Conservation (phyloP, 2,329 filamentous ascomycete species). For the Aotearoamyces nothofagi region DNA sequence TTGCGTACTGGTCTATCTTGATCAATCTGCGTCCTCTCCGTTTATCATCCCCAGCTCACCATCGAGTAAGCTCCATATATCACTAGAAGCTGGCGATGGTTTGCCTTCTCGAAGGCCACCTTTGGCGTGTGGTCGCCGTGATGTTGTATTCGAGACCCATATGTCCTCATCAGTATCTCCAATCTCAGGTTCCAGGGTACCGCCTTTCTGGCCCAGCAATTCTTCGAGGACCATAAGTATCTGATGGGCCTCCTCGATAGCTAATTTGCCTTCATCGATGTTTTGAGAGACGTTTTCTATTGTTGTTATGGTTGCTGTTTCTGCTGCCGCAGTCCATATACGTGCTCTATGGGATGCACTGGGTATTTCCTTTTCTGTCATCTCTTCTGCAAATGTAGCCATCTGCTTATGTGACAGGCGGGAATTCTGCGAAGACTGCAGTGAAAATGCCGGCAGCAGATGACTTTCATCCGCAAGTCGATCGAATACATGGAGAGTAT, state of each 20-base stretch:
- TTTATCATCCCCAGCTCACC: slow-evolving; percentile 15
- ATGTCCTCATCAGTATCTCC: slow-evolving; percentile 1
- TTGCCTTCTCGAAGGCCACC: background rate
- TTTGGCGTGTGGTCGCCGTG: background rate
- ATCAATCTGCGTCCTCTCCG: no score
- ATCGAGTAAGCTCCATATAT: slow-evolving; percentile 18
- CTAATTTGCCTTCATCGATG: slow-evolving; percentile 40
- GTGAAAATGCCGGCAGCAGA: slow-evolving; percentile 36
- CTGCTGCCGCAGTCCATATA: slow-evolving; percentile 44
- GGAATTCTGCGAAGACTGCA: slow-evolving; percentile 18
- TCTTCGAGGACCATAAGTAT: slow-evolving; percentile 32
- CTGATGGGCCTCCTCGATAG: slow-evolving; percentile 35
- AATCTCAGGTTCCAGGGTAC: background rate
- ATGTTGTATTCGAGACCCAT: slow-evolving; percentile 2
- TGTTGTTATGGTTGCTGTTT: slow-evolving; percentile 42
- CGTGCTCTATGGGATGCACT: slow-evolving; percentile 29
- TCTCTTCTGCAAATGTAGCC: slow-evolving; percentile 28
- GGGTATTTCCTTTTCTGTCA: slow-evolving; percentile 22
- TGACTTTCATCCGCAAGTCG: slow-evolving; percentile 47
- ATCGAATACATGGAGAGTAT: slow-evolving; percentile 32
- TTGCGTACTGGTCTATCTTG: no score
- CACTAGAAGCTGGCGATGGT: slow-evolving; percentile 3
- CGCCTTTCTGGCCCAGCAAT: slow-evolving; percentile 24
- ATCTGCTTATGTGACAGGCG: slow-evolving; percentile 16
- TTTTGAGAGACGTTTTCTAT: slow-evolving; percentile 43